phyloP scores from a whole-genome alignment of 768 basidiomycete genomes.

The Agaricus sinodeliciosus region DNA sequence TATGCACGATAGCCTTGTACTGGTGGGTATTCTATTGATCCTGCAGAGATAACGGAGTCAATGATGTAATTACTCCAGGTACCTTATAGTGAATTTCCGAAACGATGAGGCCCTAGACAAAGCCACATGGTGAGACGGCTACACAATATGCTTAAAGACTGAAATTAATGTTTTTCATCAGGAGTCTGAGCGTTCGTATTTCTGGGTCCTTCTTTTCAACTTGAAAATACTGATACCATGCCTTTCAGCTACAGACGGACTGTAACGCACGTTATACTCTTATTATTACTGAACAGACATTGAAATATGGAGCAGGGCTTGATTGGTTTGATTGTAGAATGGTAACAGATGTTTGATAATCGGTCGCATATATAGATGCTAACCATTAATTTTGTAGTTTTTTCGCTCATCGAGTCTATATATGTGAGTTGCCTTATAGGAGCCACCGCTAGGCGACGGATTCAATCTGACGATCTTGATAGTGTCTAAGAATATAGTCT shows the following conservation, averaged over 20 bases:
- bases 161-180: constrained; percentile 11
- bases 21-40: constrained; percentile 23
- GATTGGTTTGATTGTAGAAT: constrained; percentile 43
- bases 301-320: constrained; percentile 26
- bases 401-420: constrained; percentile 47
- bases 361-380: background rate
- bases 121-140: constrained; percentile 31
- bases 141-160: background rate
- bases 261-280: constrained; percentile 30
- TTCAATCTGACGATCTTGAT: background rate
- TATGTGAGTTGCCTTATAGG: constrained; percentile 25
- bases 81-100: constrained; percentile 38
- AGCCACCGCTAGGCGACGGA: background rate
- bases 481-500: constrained; percentile 38
- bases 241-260: constrained; percentile 41
- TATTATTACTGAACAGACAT: constrained; percentile 1
- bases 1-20: constrained; percentile 40
- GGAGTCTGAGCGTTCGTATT: constrained; percentile 36
- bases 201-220: background rate
- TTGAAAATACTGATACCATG: background rate
- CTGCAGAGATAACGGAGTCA: background rate
- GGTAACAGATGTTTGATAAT: constrained; percentile 20
- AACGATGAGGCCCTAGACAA: constrained; percentile 28
- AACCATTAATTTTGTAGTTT: constrained; percentile 26
- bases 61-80: constrained; percentile 26